Evolutionary conservation across 306 rosid genomes (phyloP).

Genomic region (Castanea crenata): DNA sequence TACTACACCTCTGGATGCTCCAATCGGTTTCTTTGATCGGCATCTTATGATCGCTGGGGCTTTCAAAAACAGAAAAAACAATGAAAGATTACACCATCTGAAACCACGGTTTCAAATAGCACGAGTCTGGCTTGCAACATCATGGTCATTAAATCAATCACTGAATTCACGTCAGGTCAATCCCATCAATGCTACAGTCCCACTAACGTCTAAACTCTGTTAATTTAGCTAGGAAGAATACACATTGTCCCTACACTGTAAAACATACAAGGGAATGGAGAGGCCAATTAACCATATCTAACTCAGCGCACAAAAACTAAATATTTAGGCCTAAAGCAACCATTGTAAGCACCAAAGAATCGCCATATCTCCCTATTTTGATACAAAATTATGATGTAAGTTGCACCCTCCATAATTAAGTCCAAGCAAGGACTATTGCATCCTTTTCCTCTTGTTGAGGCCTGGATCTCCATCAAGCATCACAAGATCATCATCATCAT

Average conservation of each 20-base stretch:
- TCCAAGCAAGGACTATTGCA: constrained; percentile 39
- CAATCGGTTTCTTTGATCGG: neutral
- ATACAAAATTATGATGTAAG: constrained; percentile 64
- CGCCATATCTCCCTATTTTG: constrained; percentile 49
- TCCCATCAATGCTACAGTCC: constrained; percentile 1
- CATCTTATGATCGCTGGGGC: neutral
- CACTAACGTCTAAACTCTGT: constrained; percentile 5
- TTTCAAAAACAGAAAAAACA: neutral
- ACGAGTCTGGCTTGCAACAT: neutral
- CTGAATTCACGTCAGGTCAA: constrained; percentile 13
- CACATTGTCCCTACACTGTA: constrained; percentile 37
- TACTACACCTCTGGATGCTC: neutral
- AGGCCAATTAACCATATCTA: constrained; percentile 29
- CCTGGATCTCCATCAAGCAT: constrained; percentile 52
- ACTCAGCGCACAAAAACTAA: constrained; percentile 34
- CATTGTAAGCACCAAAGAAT: constrained; percentile 61
- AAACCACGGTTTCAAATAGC: neutral
- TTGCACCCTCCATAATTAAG: constrained; percentile 21
- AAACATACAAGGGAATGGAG: constrained; percentile 19
- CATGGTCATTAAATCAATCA: constrained; percentile 18
- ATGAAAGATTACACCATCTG: neutral
- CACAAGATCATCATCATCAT: constrained; percentile 66
- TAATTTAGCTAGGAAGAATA: constrained; percentile 42
- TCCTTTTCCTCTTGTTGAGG: constrained; percentile 60
- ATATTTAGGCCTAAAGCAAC: constrained; percentile 41